Percentiles rank a stretch among this genome's conserved stretches.
Evolutionary conservation across 1,139 yeast genomes (phyloP).

Genomic region (Candida sanyaensis): DNA sequence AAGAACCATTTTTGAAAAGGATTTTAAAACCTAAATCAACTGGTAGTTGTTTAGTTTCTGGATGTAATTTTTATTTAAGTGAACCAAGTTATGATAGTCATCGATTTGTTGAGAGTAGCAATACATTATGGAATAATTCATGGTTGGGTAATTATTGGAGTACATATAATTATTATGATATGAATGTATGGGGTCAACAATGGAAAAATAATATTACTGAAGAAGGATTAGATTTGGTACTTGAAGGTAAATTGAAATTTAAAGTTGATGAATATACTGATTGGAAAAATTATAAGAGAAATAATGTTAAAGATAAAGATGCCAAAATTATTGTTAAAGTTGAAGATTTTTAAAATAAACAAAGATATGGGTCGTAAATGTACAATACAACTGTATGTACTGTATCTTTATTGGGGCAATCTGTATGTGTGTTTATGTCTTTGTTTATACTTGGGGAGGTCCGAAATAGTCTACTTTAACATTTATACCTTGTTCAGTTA

Average conservation of each 20-base stretch:
- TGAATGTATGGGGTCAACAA: conserved; percentile 34
- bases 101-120: conserved; percentile 22
- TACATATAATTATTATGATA: conserved; percentile 39
- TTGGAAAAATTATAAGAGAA: conserved; percentile 37
- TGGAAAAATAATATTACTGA: neutral
- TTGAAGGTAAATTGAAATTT: conserved; percentile 31
- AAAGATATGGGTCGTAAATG: neutral
- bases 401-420: too few species aligned
- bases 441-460: conserved; percentile 10
- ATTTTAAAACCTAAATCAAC: conserved; percentile 39
- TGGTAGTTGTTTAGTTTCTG: conserved; percentile 37
- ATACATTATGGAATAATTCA: conserved; percentile 31
- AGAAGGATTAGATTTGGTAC: conserved; percentile 27
- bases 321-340: conserved; percentile 37
- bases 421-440: neutral
- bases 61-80: conserved; percentile 33
- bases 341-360: conserved; percentile 33
- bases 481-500: conserved; percentile 10
- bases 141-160: conserved; percentile 40
- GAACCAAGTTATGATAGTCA: conserved; percentile 41
- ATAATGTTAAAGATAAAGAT: conserved; percentile 30
- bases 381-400: too few species aligned
- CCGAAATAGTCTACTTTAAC: conserved; percentile 18
- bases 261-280: conserved; percentile 33
- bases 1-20: conserved; percentile 38